These are phyloP conservation scores for Citrullus mucosospermus DNA, from an alignment of 306 rosid genomes.

Conservation along the genomic window DNA sequence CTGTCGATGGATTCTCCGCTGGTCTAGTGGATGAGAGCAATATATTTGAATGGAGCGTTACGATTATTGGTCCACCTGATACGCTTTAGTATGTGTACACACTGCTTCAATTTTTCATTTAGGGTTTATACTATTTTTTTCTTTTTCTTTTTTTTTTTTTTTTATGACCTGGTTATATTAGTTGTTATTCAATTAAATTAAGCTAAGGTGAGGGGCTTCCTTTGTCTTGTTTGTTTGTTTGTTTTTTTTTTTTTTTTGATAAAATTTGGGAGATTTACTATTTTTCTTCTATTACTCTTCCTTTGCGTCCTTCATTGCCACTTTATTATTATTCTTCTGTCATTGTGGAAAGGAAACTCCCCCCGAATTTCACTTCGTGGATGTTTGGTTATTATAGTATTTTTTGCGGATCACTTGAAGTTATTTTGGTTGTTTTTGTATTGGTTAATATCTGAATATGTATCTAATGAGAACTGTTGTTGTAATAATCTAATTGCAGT, in stretches of 20 bases:
- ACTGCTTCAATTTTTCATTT: not conserved
- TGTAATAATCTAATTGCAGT: constrained; percentile 28
- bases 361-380: not conserved
- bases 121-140: not conserved
- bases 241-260: too few relatives aligned
- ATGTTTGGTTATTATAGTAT: not conserved
- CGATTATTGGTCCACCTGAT: constrained; percentile 97
- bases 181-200: not conserved
- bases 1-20: constrained; percentile 93
- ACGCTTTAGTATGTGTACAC: constrained; percentile 64
- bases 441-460: not conserved
- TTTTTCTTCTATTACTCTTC: not conserved
- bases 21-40: constrained; percentile 84
- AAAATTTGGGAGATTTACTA: too few relatives aligned
- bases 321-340: not conserved
- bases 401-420: not conserved
- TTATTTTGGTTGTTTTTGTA: not conserved
- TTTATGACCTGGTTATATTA: not conserved
- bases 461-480: not conserved
- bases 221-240: not conserved
- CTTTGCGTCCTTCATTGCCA: not conserved
- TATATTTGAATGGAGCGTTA: constrained; percentile 98
- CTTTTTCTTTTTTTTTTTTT: too few relatives aligned
- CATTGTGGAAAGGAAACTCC: not conserved
- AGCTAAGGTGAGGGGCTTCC: not conserved